phyloP scores from a whole-genome alignment of 805 yeast species.

The Kuraishia piskuri region DNA sequence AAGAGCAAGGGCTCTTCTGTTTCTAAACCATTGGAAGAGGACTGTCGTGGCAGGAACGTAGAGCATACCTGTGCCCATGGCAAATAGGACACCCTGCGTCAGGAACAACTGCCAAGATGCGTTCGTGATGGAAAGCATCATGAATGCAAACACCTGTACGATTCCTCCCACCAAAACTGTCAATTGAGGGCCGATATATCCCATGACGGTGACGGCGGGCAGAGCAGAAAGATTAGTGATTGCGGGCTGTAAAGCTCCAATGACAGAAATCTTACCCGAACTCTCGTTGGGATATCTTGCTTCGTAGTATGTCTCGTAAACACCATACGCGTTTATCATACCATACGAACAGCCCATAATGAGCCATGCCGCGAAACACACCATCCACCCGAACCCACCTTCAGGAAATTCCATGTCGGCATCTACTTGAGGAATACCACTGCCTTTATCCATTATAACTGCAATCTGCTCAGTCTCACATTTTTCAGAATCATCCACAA shows the following conservation, averaged over 20 bases:
- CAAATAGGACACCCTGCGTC: conserved; percentile 44
- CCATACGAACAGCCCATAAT: conserved; percentile 47
- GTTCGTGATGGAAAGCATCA: conserved; percentile 37
- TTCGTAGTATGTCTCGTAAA: conserved; percentile 44
- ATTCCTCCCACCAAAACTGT: conserved; percentile 33
- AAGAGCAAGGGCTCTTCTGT: conserved; percentile 33
- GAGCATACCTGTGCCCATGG: conserved; percentile 36
- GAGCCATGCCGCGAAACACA: conserved; percentile 39
- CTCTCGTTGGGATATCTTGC: conserved; percentile 30
- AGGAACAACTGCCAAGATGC: conserved; percentile 41
- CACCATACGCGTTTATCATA: conserved; percentile 49
- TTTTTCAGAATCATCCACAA: not conserved
- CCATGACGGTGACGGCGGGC: conserved; percentile 34
- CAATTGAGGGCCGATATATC: conserved; percentile 31
- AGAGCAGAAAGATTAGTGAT: conserved; percentile 37
- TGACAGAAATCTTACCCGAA: conserved; percentile 38
- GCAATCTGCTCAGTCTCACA: not conserved
- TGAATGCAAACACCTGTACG: conserved; percentile 33
- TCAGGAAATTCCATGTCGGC: conserved; percentile 30
- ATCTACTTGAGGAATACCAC: conserved; percentile 9
- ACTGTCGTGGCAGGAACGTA: conserved; percentile 35
- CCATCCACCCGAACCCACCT: conserved; percentile 46
- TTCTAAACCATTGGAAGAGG: conserved; percentile 41
- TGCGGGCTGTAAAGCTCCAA: conserved; percentile 47
- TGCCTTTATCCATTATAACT: not conserved